Conservation (phyloP, 2,329 filamentous ascomycete species). For the Helotiales sp. region DNA sequence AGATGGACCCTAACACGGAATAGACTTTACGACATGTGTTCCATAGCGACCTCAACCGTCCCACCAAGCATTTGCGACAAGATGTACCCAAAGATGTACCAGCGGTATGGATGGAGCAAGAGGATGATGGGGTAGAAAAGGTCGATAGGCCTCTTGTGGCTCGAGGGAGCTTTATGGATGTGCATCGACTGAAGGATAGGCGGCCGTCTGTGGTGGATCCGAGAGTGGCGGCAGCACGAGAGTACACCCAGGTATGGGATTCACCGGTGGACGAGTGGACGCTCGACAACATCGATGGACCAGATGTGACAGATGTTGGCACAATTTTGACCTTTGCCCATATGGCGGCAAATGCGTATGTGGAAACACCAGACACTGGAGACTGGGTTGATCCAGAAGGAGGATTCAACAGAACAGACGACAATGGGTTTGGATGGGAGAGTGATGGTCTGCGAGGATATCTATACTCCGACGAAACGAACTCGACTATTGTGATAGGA, state of each 20-base stretch:
- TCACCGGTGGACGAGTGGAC: conserved; percentile 77
- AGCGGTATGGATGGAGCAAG: conserved; percentile 61
- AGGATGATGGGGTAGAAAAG: conserved; percentile 55
- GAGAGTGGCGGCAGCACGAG: conserved; percentile 71
- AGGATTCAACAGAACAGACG: conserved; percentile 80
- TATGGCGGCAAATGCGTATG: conserved; percentile 90
- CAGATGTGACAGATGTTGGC: conserved; percentile 81
- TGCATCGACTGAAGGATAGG: conserved; percentile 81
- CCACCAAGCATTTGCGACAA: conserved; percentile 71
- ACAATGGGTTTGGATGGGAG: conserved; percentile 91
- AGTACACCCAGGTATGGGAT: conserved; percentile 64
- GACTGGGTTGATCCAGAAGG: conserved; percentile 83
- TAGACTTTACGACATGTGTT: conserved; percentile 81
- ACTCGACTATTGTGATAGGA: conserved; percentile 86
- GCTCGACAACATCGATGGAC: conserved; percentile 72
- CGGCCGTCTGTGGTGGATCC: conserved; percentile 74
- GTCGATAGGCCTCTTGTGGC: conserved; percentile 55
- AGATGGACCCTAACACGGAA: conserved; percentile 13
- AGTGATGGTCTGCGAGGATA: conserved; percentile 86
- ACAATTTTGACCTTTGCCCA: conserved; percentile 82
- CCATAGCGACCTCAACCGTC: conserved; percentile 80
- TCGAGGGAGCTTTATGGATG: conserved; percentile 65
- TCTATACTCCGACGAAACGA: conserved; percentile 83
- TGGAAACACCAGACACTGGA: conserved; percentile 65
- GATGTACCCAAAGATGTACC: conserved; percentile 61